Percentiles rank a stretch among this genome's conserved stretches.
Conservation (phyloP, 805 yeast genomes). For the Wickerhamomyces sydowiorum region DNA sequence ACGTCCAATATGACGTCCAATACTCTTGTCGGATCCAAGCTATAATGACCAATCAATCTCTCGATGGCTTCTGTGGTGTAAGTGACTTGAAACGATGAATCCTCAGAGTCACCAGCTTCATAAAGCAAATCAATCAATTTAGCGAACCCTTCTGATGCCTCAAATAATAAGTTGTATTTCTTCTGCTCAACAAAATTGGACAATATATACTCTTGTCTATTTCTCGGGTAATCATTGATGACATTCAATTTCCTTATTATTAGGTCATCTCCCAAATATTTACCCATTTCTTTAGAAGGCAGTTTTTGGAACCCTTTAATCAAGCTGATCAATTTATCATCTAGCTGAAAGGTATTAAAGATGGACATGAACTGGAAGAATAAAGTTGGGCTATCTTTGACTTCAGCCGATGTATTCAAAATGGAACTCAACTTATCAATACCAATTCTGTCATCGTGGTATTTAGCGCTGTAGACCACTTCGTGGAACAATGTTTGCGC, state of each 20-base stretch:
- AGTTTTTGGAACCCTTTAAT: constrained; percentile 23
- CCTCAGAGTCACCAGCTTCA: constrained; percentile 34
- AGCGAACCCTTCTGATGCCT: constrained; percentile 75
- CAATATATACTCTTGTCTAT: neutral
- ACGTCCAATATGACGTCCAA: constrained; percentile 59
- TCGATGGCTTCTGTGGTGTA: constrained; percentile 44
- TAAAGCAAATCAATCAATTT: constrained; percentile 48
- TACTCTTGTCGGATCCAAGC: constrained; percentile 65
- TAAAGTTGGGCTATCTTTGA: constrained; percentile 6
- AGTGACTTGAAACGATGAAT: constrained; percentile 35
- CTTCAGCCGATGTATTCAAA: constrained; percentile 13
- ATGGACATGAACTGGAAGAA: constrained; percentile 25
- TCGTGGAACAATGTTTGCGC: constrained; percentile 17
- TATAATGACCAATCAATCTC: constrained; percentile 65
- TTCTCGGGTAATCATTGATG: constrained; percentile 4
- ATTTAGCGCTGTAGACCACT: constrained; percentile 14
- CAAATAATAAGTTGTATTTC: constrained; percentile 63
- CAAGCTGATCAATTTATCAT: constrained; percentile 17
- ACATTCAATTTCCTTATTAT: constrained; percentile 30
- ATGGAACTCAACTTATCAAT: constrained; percentile 3
- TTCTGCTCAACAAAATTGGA: constrained; percentile 26
- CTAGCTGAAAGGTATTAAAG: constrained; percentile 22
- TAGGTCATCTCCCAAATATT: constrained; percentile 21
- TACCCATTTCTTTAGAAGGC: constrained; percentile 11
- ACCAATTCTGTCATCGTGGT: constrained; percentile 11